Base-by-base conservation (phyloP, 1,284 basidiomycete species). In the Trichosporon ovoides region DNA sequence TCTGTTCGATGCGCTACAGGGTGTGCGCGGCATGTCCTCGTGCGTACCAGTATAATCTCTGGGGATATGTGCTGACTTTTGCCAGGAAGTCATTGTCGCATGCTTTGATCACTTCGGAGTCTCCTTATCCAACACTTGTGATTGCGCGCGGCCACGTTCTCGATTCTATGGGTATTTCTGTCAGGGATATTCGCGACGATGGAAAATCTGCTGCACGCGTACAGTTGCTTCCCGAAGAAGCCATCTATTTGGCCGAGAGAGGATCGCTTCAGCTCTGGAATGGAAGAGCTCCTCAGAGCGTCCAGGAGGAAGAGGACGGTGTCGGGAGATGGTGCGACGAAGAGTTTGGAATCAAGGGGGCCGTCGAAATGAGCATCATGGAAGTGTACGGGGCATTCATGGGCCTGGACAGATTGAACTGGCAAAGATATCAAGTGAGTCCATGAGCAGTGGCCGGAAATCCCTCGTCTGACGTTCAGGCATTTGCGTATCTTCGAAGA, bases 221-320 rank as follows among this genome's bases (percentile, higher is more conserved):
- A n/a, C 91, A 96, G 68, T 80, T 98, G 0, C 80, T 97, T 2
- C 95, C 95, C 0, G 95, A 98, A 78, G 95, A 98, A 77, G 85
- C 91, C 0, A 81, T 98, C 9, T 98, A 96, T 78, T 82, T 98
- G 31, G 82, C 94, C 48, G 95, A 98, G 74, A 81, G 93, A 37
- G 94, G 94, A 0, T 83, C 87, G 4, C 77, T 94, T 63, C 87
- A 91, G 67, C 91, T 91, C 66, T 93, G 88, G 84, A 84, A 84
- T 61, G 67, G 70, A 6, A 58, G 63, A 9, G 66, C 71, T n/a
- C 52, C 68, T 3, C 38, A 60, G 14, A 56, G 57, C 3, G 61
- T 56, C 2, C 50, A 58, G 7, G 68, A 68, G 24, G 52, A 51
- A 1, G 63, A 58, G 14, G 56, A 55, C 5, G 66, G 61, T 28